Conservation (phyloP, 495 filamentous ascomycete species). For the Neurospora sp. region DNA sequence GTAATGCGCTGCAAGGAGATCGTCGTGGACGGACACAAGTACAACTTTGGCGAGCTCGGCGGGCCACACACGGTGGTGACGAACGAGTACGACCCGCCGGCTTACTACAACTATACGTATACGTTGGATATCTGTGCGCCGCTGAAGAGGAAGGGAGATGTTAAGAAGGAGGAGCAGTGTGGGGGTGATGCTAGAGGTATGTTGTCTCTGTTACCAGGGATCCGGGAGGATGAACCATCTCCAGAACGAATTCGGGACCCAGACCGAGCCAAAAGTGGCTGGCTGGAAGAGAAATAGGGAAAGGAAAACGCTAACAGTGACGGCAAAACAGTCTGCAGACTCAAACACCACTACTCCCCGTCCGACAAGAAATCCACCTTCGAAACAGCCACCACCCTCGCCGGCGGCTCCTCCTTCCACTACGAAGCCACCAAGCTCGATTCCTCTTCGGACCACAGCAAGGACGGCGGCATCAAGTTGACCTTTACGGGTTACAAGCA, state of each 20-base stretch:
- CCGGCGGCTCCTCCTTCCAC: not conserved
- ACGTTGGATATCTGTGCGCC: slow-evolving; percentile 74
- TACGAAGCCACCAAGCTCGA: not conserved
- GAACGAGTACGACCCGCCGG: slow-evolving; percentile 35
- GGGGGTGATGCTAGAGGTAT: slow-evolving; percentile 51
- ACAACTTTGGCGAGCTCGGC: slow-evolving; percentile 47
- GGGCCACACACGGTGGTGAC: slow-evolving; percentile 70
- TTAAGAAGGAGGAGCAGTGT: slow-evolving; percentile 42
- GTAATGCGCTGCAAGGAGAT: slow-evolving; percentile 49
- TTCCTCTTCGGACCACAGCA: not conserved
- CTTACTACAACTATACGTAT: slow-evolving; percentile 63
- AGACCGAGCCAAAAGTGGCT: no score
- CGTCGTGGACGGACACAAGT: slow-evolving; percentile 44
- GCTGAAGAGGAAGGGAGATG: slow-evolving; percentile 44
- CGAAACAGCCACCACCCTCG: not conserved
- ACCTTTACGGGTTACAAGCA: not conserved
- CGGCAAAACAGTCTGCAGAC: not conserved
- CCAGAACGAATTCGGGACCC: no score
- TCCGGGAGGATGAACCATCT: no score
- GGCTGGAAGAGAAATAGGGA: no score
- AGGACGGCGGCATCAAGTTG: not conserved
- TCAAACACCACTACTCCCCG: not conserved
- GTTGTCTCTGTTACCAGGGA: slow-evolving; percentile 1
- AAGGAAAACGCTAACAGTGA: no score
- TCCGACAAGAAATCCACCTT: not conserved